Evolutionary conservation across 108 stramenopile species (phyloP), one percentile per base, ranked within the genome.

Genomic region (Nitzschia inconspicua): DNA sequence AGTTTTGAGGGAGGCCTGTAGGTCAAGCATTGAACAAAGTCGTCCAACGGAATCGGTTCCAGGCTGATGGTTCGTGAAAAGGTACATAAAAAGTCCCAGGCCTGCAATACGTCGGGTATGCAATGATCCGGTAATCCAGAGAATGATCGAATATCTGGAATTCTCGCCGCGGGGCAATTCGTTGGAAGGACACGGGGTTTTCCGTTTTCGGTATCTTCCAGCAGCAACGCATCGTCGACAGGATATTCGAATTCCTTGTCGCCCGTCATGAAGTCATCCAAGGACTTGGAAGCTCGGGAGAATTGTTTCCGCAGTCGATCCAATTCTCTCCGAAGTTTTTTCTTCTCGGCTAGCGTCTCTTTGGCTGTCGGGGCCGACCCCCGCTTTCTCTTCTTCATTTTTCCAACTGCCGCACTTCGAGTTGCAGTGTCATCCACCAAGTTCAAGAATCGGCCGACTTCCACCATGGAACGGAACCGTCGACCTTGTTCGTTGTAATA

Each of bases 21-120:
- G 13, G 76, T 80, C 30, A 93, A 53, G 10, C 86, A 86, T 9
- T 72, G 76, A 22, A 78, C 84, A 78, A 93, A 93, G 70, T 93
- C 84, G 46, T 87, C 86, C 23, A 89, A 64, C 2, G 73, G 63
- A 26, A 93, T 85, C 6, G 91, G 88, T 13, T 78, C 65, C 48
- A 93, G 43, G 40, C 72, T 82, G 43, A 93, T 39, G 11, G 77
- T 67, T 26, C 88, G 74, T 30, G 64, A 24, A 59, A 93, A 93
- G 41, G 91, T 93, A 49, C 83, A 93, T 19, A 93, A 44, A 65
- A 93, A 93, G 60, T 93, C 86, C 91, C 91, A 93, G n/a, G 77
- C 70, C 73, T 86, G 63, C 10, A 93, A 66, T 7, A 88, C 53
- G 48, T 93, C 91, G 6, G 85, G 84, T 23, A 86, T 80, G 64